Evolutionary conservation across 768 basidiomycete genomes (phyloP).

Genomic region (Neoboletus magnificus): DNA sequence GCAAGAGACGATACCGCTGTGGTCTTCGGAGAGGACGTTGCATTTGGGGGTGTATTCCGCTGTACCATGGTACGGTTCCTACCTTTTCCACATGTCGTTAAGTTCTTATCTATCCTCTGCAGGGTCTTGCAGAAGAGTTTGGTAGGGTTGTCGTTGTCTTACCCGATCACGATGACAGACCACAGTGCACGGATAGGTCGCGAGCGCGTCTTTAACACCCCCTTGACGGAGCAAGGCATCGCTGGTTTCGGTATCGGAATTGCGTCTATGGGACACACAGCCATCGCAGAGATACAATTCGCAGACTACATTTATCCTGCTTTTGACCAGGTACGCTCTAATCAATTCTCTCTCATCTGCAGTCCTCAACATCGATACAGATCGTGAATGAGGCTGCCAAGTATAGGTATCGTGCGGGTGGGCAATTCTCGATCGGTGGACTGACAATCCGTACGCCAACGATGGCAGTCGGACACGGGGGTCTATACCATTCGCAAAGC

Average conservation of each 20-base stretch:
- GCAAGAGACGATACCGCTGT: slow-evolving; percentile 83
- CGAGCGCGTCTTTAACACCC: slow-evolving; percentile 95
- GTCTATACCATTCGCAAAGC: slow-evolving; percentile 91
- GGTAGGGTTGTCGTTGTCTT: slow-evolving; percentile 43
- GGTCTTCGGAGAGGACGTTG: slow-evolving; percentile 89
- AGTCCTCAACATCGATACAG: slow-evolving; percentile 35
- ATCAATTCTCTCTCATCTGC: neutral
- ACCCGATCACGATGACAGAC: neutral
- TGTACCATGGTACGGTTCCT: slow-evolving; percentile 74
- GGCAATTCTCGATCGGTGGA: slow-evolving; percentile 76
- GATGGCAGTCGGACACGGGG: slow-evolving; percentile 92
- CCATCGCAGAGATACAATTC: slow-evolving; percentile 92
- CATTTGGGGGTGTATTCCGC: slow-evolving; percentile 92
- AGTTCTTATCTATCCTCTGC: slow-evolving; percentile 6
- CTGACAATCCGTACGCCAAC: slow-evolving; percentile 83
- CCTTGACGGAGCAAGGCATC: slow-evolving; percentile 89
- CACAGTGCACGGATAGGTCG: slow-evolving; percentile 47
- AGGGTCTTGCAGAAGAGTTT: slow-evolving; percentile 92
- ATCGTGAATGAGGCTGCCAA: slow-evolving; percentile 96
- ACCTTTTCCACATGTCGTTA: neutral
- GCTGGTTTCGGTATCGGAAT: slow-evolving; percentile 92
- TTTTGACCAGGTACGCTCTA: slow-evolving; percentile 76
- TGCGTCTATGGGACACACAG: slow-evolving; percentile 90
- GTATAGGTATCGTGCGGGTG: slow-evolving; percentile 85
- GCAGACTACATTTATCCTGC: slow-evolving; percentile 92